phyloP scores from a whole-genome alignment of 2,329 filamentous ascomycete genomes.

The Nemania sp. region DNA sequence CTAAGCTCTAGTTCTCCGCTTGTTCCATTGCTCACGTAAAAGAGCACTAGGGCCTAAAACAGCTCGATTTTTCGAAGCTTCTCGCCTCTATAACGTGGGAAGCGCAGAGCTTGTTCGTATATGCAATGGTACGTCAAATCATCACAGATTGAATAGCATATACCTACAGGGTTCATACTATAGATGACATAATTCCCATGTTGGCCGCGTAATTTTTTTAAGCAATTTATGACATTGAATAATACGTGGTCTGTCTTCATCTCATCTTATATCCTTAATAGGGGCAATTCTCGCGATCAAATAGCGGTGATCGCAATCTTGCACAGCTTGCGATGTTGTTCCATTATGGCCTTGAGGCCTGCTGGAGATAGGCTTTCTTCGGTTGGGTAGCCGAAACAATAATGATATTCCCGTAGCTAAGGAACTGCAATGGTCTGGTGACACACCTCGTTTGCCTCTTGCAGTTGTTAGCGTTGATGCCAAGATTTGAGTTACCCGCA shows the following conservation, averaged over 20 bases:
- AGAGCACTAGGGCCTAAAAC: constrained; percentile 7
- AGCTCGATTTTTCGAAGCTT: constrained; percentile 1
- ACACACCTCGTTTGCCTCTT: not conserved
- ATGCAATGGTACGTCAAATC: constrained; percentile 34
- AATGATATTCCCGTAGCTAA: constrained; percentile 17
- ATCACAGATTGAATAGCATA: constrained; percentile 3
- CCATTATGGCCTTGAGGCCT: not conserved
- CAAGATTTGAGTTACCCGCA: not conserved
- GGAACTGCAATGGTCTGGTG: constrained; percentile 1
- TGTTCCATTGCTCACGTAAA: no score
- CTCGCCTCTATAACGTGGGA: not conserved
- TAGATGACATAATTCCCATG: constrained; percentile 6
- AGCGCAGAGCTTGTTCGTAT: constrained; percentile 31
- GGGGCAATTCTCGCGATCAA: no score
- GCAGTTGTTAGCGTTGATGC: constrained; percentile 1
- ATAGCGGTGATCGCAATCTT: not conserved
- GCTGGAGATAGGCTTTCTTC: not conserved
- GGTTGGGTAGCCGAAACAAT: constrained; percentile 2
- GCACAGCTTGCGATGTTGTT: not conserved
- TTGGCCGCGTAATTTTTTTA: no score
- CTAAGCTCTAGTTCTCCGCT: no score
- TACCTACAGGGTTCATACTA: not conserved
- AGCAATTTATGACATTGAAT: not conserved
- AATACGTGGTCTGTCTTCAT: not conserved
- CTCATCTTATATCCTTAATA: not conserved